Evolutionary conservation across 371 early-diverging fungal species (phyloP).

Genomic region (Basidiobolus meristosporus): DNA sequence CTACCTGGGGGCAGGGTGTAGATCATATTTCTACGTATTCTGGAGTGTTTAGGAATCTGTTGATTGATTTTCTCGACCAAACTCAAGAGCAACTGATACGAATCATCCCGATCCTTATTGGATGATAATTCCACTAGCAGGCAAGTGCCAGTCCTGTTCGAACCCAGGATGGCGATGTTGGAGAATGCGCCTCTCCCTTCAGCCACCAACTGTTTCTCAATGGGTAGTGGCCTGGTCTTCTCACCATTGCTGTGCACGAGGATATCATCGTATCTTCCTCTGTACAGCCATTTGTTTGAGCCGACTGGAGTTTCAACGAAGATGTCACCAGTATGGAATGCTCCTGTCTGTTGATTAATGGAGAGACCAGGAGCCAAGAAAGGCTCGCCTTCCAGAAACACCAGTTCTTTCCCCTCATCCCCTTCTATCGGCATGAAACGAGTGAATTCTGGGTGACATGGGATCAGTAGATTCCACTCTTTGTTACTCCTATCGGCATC

Average conservation of each 20-base stretch:
- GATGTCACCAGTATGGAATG: too few species aligned
- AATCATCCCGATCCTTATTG: not conserved
- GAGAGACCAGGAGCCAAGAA: too few species aligned
- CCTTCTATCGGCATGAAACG: too few species aligned
- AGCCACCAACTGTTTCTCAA: not conserved
- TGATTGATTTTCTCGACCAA: constrained; percentile 4
- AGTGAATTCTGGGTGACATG: too few species aligned
- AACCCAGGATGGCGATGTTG: not conserved
- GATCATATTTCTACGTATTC: constrained; percentile 14
- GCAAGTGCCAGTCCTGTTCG: not conserved
- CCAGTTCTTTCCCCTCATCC: too few species aligned
- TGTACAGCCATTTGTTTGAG: too few species aligned
- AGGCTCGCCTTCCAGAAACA: too few species aligned
- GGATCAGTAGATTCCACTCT: too few species aligned
- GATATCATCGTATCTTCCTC: not conserved
- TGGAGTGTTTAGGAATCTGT: constrained; percentile 14
- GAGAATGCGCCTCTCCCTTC: not conserved
- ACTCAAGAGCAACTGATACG: not conserved
- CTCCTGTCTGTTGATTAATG: too few species aligned
- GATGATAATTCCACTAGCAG: not conserved
- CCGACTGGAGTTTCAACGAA: too few species aligned
- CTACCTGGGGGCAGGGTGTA: constrained; percentile 11
- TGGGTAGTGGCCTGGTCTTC: constrained; percentile 2
- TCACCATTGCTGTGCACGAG: constrained; percentile 2
- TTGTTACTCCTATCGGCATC: too few species aligned